These are phyloP conservation scores for Acidiella bohemica DNA, from an alignment of 495 filamentous ascomycete genomes.

Conservation along the genomic window DNA sequence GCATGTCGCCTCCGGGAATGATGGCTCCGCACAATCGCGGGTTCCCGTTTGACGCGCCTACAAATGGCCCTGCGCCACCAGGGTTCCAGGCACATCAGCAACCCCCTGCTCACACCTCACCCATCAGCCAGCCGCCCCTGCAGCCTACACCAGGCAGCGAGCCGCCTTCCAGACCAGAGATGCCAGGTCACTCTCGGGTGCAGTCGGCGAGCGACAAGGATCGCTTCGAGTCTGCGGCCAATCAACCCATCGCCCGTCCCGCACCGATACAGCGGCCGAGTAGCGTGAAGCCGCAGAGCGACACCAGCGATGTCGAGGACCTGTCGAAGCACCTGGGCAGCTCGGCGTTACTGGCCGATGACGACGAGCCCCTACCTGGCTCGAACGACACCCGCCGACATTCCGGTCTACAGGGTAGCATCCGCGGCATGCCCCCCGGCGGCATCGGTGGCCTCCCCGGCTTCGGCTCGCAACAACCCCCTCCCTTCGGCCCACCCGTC, in stretches of 20 bases:
- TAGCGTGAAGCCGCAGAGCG: constrained; percentile 51
- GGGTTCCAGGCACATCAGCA: constrained; percentile 33
- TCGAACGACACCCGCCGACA: constrained; percentile 21
- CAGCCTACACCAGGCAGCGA: constrained; percentile 1
- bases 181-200: constrained; percentile 15
- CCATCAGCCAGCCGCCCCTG: constrained; percentile 9
- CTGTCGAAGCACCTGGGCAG: constrained; percentile 79
- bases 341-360: constrained; percentile 80
- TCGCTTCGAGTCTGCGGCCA: constrained; percentile 12
- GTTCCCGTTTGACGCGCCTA: constrained; percentile 46
- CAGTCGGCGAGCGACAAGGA: constrained; percentile 18
- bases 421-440: background rate
- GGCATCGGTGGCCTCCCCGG: constrained; percentile 11
- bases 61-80: constrained; percentile 40
- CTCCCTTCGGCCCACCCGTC: constrained; percentile 14
- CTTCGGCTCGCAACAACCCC: constrained; percentile 3
- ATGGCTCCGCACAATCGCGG: constrained; percentile 36
- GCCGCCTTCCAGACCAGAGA: constrained; percentile 1
- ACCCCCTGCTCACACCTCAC: constrained; percentile 20
- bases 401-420: constrained; percentile 4
- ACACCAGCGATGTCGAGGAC: constrained; percentile 48
- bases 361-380: constrained; percentile 40
- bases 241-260: constrained; percentile 61
- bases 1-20: constrained; percentile 33
- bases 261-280: constrained; percentile 79